phyloP scores from a whole-genome alignment of 495 filamentous ascomycete species.

The Hypoxylon cercidicola region DNA sequence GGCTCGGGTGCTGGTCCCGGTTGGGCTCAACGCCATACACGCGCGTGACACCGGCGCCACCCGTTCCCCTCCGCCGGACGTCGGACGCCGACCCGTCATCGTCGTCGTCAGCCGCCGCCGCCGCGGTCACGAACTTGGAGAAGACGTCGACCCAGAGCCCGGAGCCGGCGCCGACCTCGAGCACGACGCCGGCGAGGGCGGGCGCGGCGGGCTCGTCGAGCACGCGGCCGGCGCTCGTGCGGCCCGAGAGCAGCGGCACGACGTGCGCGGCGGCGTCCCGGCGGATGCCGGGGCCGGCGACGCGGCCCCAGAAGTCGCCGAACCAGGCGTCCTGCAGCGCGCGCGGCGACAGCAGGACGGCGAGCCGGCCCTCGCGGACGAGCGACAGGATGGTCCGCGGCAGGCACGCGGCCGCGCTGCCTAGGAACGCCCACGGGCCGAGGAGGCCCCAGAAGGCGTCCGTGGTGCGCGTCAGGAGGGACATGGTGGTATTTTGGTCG shows the following conservation, averaged over 20 bases:
- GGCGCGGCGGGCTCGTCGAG: conserved; percentile 36
- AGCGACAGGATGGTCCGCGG: conserved; percentile 49
- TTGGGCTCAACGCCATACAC: conserved; percentile 79
- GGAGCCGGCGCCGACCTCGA: conserved; percentile 61
- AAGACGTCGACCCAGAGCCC: conserved; percentile 60
- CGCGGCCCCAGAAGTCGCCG: conserved; percentile 56
- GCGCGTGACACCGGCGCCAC: conserved; percentile 52
- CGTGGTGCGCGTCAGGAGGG: conserved; percentile 19
- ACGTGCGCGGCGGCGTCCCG: conserved; percentile 43
- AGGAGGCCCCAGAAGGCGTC: conserved; percentile 42
- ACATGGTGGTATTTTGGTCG: conserved; percentile 1
- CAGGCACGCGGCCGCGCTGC: conserved; percentile 48
- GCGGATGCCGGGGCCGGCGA: conserved; percentile 52
- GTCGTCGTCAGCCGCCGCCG: not conserved
- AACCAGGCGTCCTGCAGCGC: conserved; percentile 59
- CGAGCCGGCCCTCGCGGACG: conserved; percentile 35
- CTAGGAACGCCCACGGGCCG: conserved; percentile 54
- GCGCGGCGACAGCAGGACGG: conserved; percentile 46
- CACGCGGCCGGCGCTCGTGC: conserved; percentile 41
- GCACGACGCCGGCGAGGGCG: conserved; percentile 48
- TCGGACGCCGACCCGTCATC: no score
- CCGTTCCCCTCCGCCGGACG: conserved; percentile 7
- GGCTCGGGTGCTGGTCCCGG: conserved; percentile 58
- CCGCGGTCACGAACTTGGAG: conserved; percentile 8
- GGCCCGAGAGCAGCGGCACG: conserved; percentile 55